Evolutionary conservation across 2,329 filamentous ascomycete species (phyloP), one percentile per base, ranked within the genome.

Genomic region (Nothophaeocryptopus gaeumannii): DNA sequence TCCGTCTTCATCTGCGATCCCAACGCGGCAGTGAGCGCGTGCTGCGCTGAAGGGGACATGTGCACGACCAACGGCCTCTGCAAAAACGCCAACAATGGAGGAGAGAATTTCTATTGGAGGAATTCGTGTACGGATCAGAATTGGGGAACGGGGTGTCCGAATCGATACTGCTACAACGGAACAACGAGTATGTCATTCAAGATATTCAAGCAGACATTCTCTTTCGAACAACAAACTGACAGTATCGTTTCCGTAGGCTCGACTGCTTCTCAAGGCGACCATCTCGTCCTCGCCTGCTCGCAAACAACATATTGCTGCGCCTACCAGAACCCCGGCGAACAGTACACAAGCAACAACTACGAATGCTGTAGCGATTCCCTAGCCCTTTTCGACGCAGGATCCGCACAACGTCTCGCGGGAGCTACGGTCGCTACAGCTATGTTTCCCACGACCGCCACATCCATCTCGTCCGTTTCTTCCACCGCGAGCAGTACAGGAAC

Each of bases 1-100:
- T 63, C 61, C 33, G 3, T 39, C 12, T 13, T 16, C 12, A 16
- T 39, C 13, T 39, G 36, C 36, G 14, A 39, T 5, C 36, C 36
- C 14, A 11, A 16, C 10, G 36, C 36, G n/a, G 16, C 13, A 4
- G 13, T 39, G n/a, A 39, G 36, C 36, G 14, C 12, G 4, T 39
- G 36, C 14, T 39, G 36, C 10, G 12, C 10, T 16, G 10, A 13
- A 5, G 36, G 36, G 10, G 36, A 39, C 14, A 39, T 39, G 36
- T 39, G 36, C 14, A 39, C 36, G n/a, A 39, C 36, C 5, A 39
- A 39, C 14, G 36, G 36, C 5, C 16, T 39, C 36, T 39, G 36
- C 36, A 39, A 39, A 14, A 16, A 11, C 5, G n/a, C 12, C 5
- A 39, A 16, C 14, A 16, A 39, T 39, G 12, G 12, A 13, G 16